Conservation (phyloP, 176 grass and related monocot genomes). For the Zoysia japonica region DNA sequence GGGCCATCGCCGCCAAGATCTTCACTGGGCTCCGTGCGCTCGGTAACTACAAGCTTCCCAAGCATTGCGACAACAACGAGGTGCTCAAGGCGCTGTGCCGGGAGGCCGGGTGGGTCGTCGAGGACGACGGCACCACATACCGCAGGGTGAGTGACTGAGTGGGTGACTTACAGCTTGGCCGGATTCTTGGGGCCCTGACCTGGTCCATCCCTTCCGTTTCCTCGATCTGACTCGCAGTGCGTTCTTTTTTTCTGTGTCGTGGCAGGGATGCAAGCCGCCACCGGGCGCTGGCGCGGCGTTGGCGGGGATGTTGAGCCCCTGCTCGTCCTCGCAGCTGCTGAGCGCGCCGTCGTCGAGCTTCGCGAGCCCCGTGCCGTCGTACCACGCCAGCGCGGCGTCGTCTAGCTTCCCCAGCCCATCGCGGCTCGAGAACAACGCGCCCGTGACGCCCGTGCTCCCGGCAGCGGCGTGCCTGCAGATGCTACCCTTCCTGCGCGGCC, state of each 20-base stretch:
- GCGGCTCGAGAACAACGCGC: conserved; percentile 45
- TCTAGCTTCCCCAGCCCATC: conserved; percentile 81
- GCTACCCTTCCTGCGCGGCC: conserved; percentile 82
- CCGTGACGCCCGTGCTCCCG: no score
- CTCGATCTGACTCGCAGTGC: neutral
- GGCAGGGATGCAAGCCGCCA: conserved; percentile 71
- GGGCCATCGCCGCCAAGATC: conserved; percentile 96
- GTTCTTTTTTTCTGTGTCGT: neutral
- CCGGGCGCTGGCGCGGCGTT: conserved; percentile 27
- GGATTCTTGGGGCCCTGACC: neutral
- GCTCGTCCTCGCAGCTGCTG: conserved; percentile 73
- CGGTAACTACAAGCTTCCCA: conserved; percentile 92
- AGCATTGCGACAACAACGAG: conserved; percentile 99
- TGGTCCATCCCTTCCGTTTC: no score
- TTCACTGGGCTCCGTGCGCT: conserved; percentile 76
- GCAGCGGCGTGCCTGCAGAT: conserved; percentile 44
- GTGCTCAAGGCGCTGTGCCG: conserved; percentile 92
- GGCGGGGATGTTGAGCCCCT: conserved; percentile 61
- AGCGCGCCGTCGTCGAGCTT: conserved; percentile 78
- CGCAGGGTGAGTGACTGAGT: conserved; percentile 58
- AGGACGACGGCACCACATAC: conserved; percentile 96
- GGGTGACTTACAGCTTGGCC: neutral
- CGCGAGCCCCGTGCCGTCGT: conserved; percentile 76
- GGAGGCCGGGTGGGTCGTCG: conserved; percentile 90
- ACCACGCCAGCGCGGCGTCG: conserved; percentile 74